Conservation (phyloP, 805 yeast species). For the Ogataea sp. region DNA sequence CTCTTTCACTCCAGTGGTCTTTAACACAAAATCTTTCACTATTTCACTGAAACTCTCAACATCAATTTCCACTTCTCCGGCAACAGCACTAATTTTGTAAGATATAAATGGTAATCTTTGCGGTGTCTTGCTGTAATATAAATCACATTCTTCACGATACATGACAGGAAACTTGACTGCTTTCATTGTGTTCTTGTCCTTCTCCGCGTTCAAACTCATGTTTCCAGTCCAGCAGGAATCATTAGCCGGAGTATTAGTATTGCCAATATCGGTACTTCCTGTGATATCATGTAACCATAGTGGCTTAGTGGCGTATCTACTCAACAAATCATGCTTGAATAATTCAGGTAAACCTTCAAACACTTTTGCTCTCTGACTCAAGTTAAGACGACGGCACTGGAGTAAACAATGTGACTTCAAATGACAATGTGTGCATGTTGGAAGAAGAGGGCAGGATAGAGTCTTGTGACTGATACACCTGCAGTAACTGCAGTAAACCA, state of each 20-base stretch:
- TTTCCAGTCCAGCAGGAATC: background rate
- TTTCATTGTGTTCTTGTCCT: background rate
- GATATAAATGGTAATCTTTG: background rate
- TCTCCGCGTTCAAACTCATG: no score
- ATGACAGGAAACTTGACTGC: background rate
- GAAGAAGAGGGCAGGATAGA: background rate
- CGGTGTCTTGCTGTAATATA: background rate
- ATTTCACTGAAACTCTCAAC: no score
- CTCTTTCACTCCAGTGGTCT: no score
- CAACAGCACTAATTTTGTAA: background rate
- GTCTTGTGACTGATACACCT: background rate
- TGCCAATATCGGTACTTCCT: no score
- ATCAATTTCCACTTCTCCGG: no score
- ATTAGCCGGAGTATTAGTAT: no score
- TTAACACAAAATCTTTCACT: no score
- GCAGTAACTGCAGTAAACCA: background rate
- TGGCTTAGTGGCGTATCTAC: background rate
- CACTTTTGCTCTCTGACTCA: background rate
- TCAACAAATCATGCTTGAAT: background rate
- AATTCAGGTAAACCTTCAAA: background rate
- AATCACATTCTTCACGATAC: background rate
- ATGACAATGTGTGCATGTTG: background rate
- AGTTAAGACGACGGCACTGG: background rate
- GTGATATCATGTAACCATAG: background rate
- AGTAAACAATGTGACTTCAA: background rate